These are phyloP conservation scores for Byssochlamys sp. DNA, from an alignment of 2,329 filamentous ascomycete species.

Conservation along the genomic window DNA sequence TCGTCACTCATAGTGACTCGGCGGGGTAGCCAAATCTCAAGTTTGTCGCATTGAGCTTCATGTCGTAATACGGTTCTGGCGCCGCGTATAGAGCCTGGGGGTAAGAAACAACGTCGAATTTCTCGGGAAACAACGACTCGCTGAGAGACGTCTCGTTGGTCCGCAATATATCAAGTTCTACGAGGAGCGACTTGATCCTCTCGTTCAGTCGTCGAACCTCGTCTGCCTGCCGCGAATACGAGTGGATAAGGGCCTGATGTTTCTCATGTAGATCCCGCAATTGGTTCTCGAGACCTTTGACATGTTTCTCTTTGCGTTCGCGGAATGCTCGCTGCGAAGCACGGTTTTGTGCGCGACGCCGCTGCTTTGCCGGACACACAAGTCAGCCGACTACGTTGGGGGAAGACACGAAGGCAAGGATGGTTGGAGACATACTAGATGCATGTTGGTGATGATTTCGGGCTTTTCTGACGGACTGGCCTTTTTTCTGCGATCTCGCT, in stretches of 20 bases:
- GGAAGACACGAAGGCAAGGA: background rate
- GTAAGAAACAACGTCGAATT: constrained; percentile 18
- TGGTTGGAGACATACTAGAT: background rate
- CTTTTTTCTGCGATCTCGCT: background rate
- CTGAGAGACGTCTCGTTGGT: constrained; percentile 7
- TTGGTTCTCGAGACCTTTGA: constrained; percentile 74
- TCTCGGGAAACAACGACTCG: constrained; percentile 15
- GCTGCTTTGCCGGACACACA: constrained; percentile 1
- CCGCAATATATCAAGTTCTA: constrained; percentile 15
- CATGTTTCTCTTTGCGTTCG: constrained; percentile 77
- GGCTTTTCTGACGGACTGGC: background rate
- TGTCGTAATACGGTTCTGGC: constrained; percentile 14
- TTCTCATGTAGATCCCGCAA: constrained; percentile 50
- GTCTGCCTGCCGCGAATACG: constrained; percentile 21
- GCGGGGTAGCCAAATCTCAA: background rate
- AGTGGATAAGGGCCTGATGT: constrained; percentile 21
- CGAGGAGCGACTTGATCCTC: constrained; percentile 15
- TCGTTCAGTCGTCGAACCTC: constrained; percentile 18
- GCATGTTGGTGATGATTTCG: background rate
- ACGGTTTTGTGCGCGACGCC: constrained; percentile 71
- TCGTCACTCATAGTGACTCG: background rate
- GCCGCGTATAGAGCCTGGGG: constrained; percentile 13
- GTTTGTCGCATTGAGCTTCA: constrained; percentile 12
- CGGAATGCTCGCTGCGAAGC: constrained; percentile 80
- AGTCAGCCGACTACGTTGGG: background rate